A percentile compares a stretch with the other conserved stretches of the same genome.
Evolutionary conservation across 106 monocot genomes (phyloP).

Genomic region (Acanthochlamys bracteata): DNA sequence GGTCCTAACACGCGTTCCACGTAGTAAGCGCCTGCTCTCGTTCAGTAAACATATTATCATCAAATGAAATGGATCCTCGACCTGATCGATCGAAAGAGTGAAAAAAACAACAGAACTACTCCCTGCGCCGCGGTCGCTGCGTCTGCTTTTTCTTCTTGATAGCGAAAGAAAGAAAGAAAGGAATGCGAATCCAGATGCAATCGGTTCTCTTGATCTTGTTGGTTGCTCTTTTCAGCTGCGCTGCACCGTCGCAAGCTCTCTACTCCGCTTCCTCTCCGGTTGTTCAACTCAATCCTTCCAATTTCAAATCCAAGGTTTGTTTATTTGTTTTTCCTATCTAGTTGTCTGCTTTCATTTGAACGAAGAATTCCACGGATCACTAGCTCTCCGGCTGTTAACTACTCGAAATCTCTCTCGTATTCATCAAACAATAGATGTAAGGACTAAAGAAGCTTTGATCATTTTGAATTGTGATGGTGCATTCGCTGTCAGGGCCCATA

Average conservation of each 20-base stretch:
- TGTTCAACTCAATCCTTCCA: slow-evolving; percentile 76
- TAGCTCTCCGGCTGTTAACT: too few relatives aligned
- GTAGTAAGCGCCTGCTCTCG: not conserved
- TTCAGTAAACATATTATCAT: too few relatives aligned
- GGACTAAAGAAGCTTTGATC: too few relatives aligned
- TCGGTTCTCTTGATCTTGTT: slow-evolving; percentile 11
- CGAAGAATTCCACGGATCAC: too few relatives aligned
- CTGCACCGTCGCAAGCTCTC: slow-evolving; percentile 54
- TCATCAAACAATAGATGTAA: too few relatives aligned
- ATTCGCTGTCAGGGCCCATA: too few relatives aligned
- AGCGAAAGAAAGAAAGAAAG: not conserved
- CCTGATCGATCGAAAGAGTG: not conserved
- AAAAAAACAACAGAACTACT: not conserved
- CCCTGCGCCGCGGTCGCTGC: too few relatives aligned
- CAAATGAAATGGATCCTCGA: too few relatives aligned
- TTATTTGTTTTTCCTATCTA: not conserved
- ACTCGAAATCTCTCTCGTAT: too few relatives aligned
- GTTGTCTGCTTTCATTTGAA: too few relatives aligned
- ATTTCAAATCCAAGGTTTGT: slow-evolving; percentile 95
- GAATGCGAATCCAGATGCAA: too few relatives aligned
- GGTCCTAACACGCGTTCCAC: slow-evolving; percentile 20
- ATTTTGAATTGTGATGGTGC: too few relatives aligned
- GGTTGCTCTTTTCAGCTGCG: slow-evolving; percentile 13
- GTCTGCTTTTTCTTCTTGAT: slow-evolving; percentile 2
- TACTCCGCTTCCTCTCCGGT: slow-evolving; percentile 91